These are phyloP conservation scores for Spinellus fusiger DNA, from an alignment of 192 early-diverging fungal species.

Conservation along the genomic window DNA sequence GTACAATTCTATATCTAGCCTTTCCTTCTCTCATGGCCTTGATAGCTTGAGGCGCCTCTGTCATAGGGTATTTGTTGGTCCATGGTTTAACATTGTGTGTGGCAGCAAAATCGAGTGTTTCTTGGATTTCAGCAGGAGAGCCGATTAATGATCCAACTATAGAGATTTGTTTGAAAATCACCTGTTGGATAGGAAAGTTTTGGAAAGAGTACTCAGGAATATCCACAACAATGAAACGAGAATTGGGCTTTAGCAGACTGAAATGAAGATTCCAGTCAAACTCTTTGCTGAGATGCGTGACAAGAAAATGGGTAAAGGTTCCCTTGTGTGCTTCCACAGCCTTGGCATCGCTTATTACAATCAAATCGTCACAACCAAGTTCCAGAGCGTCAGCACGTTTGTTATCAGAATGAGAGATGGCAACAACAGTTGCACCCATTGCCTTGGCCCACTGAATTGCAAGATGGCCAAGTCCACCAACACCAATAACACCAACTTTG, in stretches of 20 bases:
- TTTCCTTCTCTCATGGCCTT: constrained; percentile 42
- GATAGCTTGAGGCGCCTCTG: constrained; percentile 44
- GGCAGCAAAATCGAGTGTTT: constrained; percentile 58
- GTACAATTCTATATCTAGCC: constrained; percentile 52
- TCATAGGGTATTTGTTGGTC: constrained; percentile 49
- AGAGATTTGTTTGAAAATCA: constrained; percentile 33
- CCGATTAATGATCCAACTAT: constrained; percentile 59
- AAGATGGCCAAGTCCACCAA: constrained; percentile 63
- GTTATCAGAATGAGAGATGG: constrained; percentile 47
- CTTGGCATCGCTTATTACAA: constrained; percentile 5
- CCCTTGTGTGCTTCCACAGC: constrained; percentile 1
- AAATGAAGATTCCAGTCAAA: too few species aligned
- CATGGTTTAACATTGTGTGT: constrained; percentile 55
- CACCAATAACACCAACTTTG: too few species aligned
- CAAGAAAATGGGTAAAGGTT: constrained; percentile 22
- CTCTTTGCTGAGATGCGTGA: too few species aligned
- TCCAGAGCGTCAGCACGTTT: constrained; percentile 52
- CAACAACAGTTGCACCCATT: constrained; percentile 44
- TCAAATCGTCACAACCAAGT: constrained; percentile 46
- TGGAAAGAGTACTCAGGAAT: constrained; percentile 42
- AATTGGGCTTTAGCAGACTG: constrained; percentile 14
- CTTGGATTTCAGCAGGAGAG: constrained; percentile 40
- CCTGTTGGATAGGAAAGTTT: too few species aligned
- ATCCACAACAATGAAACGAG: constrained; percentile 56
- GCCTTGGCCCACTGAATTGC: constrained; percentile 48